Conservation (phyloP, 257 asterid genomes). For the Linaria vulgaris region DNA sequence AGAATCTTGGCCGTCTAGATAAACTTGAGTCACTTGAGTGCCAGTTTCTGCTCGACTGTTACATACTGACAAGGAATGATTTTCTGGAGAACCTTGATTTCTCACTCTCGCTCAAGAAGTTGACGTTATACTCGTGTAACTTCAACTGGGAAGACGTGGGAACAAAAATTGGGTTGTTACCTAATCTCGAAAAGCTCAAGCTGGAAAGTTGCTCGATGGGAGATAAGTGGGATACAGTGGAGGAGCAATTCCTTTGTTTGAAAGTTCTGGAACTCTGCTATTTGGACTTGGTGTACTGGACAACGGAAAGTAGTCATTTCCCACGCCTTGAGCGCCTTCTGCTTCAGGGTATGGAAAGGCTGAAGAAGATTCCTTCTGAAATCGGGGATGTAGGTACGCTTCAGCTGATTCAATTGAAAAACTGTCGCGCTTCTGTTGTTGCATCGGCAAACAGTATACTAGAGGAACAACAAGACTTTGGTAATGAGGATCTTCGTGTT, state of each 20-base stretch:
- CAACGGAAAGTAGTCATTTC: slow-evolving; percentile 5
- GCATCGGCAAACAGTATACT: slow-evolving; percentile 7
- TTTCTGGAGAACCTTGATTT: neutral
- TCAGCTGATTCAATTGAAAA: slow-evolving; percentile 8
- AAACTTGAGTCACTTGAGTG: slow-evolving; percentile 4
- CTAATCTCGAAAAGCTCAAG: slow-evolving; percentile 18
- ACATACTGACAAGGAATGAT: neutral
- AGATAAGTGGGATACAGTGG: neutral
- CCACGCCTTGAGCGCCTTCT: slow-evolving; percentile 23
- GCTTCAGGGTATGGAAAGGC: neutral
- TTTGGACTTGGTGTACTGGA: slow-evolving; percentile 10
- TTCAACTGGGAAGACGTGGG: slow-evolving; percentile 9
- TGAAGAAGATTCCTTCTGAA: slow-evolving; percentile 18
- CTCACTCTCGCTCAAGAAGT: slow-evolving; percentile 13
- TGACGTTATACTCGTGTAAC: neutral
- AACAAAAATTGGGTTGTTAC: slow-evolving; percentile 18
- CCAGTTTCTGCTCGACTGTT: neutral
- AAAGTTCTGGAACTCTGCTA: neutral
- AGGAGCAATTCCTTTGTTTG: slow-evolving; percentile 4
- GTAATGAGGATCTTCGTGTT: slow-evolving; percentile 16
- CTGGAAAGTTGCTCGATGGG: neutral
- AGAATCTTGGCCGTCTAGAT: slow-evolving; percentile 4
- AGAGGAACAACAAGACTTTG: slow-evolving; percentile 21
- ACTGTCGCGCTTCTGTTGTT: slow-evolving; percentile 13
- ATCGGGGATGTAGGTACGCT: slow-evolving; percentile 14